phyloP scores from a whole-genome alignment of 306 rosid species.

The Dryas alaskensis region DNA sequence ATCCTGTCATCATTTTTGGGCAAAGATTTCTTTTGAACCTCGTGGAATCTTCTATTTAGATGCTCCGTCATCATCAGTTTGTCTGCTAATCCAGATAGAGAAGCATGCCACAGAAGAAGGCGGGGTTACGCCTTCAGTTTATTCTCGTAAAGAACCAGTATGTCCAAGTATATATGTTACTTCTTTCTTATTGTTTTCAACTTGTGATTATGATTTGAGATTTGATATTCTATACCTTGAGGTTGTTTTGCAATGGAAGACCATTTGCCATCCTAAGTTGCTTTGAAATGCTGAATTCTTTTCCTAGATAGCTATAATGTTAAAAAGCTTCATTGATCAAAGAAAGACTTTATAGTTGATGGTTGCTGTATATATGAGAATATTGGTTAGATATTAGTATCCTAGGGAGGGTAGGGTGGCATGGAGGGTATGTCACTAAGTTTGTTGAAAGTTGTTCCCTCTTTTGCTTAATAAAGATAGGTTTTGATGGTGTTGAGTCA shows the following conservation, averaged over 20 bases:
- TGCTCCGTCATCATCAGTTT: slow-evolving; percentile 90
- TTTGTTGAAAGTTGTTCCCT: too few relatives aligned
- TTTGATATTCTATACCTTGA: background rate
- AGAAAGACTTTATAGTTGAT: background rate
- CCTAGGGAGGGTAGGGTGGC: too few relatives aligned
- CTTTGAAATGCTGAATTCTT: background rate
- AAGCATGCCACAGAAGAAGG: slow-evolving; percentile 97
- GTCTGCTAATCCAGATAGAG: slow-evolving; percentile 93
- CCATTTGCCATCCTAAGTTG: background rate
- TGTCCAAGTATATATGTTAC: slow-evolving; percentile 31
- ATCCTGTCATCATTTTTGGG: slow-evolving; percentile 38
- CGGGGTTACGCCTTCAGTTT: slow-evolving; percentile 87
- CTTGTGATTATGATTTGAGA: slow-evolving; percentile 2
- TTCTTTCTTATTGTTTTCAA: slow-evolving; percentile 4
- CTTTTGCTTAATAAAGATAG: too few relatives aligned
- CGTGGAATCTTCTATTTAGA: slow-evolving; percentile 86
- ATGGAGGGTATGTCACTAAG: too few relatives aligned
- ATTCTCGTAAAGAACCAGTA: slow-evolving; percentile 97
- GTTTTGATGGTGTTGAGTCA: too few relatives aligned
- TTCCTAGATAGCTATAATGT: background rate
- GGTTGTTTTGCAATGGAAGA: background rate
- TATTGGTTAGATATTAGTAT: background rate
- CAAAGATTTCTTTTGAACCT: slow-evolving; percentile 49
- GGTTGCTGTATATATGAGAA: background rate
- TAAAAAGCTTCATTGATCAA: background rate